phyloP scores from a whole-genome alignment of 2,329 filamentous ascomycete species.

The Aspergillus sclerotialis region DNA sequence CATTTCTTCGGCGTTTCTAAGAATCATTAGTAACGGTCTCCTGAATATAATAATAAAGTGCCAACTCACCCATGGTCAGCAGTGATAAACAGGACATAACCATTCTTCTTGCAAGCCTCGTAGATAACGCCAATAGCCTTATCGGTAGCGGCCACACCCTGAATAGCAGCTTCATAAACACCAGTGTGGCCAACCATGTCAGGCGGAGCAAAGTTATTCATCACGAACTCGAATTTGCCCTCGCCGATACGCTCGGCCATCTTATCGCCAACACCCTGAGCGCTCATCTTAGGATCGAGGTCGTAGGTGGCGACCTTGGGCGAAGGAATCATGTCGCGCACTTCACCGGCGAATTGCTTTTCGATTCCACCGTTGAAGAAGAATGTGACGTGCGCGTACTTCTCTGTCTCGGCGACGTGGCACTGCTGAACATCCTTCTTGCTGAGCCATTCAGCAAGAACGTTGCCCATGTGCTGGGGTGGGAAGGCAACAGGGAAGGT shows the following conservation, averaged over 20 bases:
- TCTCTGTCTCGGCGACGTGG: conserved; percentile 96
- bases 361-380: conserved; percentile 99
- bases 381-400: conserved; percentile 99
- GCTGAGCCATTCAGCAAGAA: conserved; percentile 93
- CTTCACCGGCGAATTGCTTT: conserved; percentile 88
- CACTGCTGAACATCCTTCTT: conserved; percentile 88
- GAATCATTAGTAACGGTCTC: conserved; percentile 16
- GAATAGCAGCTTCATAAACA: conserved; percentile 87
- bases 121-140: conserved; percentile 89
- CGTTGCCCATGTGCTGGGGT: conserved; percentile 93
- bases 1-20: conserved; percentile 94
- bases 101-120: conserved; percentile 87
- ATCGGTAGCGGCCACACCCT: conserved; percentile 80
- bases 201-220: conserved; percentile 99
- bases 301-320: conserved; percentile 97
- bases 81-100: conserved; percentile 91
- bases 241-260: conserved; percentile 79
- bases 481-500: conserved; percentile 88
- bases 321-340: conserved; percentile 86
- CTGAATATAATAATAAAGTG: background rate
- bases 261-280: conserved; percentile 80
- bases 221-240: conserved; percentile 87
- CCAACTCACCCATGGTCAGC: conserved; percentile 73
- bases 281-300: conserved; percentile 91
- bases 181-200: conserved; percentile 99